phyloP scores from a whole-genome alignment of 1,139 yeast genomes.

The Lodderomyces metapsilosis region DNA sequence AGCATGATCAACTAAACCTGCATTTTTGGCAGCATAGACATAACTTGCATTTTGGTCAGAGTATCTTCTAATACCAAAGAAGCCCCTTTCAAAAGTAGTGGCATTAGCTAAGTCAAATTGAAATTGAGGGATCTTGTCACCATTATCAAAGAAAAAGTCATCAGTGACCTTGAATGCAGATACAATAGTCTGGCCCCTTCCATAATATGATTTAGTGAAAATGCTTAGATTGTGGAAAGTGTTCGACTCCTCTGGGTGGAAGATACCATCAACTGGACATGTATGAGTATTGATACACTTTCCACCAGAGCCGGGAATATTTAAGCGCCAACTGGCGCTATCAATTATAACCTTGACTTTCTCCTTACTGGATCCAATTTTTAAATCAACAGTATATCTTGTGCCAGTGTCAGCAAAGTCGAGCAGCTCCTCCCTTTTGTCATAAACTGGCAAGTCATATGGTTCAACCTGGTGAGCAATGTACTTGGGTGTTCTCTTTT shows the following conservation, averaged over 20 bases:
- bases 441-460: neutral
- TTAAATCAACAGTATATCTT: slow-evolving; percentile 6
- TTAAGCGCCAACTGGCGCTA: slow-evolving; percentile 30
- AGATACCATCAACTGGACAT: slow-evolving; percentile 7
- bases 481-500: neutral
- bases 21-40: slow-evolving; percentile 2
- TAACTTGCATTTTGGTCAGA: neutral
- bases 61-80: neutral
- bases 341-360: slow-evolving; percentile 21
- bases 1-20: slow-evolving; percentile 6
- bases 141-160: slow-evolving; percentile 14
- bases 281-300: slow-evolving; percentile 4
- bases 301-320: slow-evolving; percentile 17
- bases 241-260: slow-evolving; percentile 11
- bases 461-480: neutral
- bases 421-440: slow-evolving; percentile 1
- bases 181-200: slow-evolving; percentile 34
- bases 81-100: neutral
- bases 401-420: neutral
- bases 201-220: slow-evolving; percentile 7
- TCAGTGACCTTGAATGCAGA: slow-evolving; percentile 54
- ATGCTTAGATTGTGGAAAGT: slow-evolving; percentile 11
- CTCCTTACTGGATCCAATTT: slow-evolving; percentile 23
- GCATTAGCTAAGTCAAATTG: slow-evolving; percentile 17
- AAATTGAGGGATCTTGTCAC: slow-evolving; percentile 8